Evolutionary conservation across 2,329 filamentous ascomycete species (phyloP).

Genomic region (Cucurbitaria berberidis): DNA sequence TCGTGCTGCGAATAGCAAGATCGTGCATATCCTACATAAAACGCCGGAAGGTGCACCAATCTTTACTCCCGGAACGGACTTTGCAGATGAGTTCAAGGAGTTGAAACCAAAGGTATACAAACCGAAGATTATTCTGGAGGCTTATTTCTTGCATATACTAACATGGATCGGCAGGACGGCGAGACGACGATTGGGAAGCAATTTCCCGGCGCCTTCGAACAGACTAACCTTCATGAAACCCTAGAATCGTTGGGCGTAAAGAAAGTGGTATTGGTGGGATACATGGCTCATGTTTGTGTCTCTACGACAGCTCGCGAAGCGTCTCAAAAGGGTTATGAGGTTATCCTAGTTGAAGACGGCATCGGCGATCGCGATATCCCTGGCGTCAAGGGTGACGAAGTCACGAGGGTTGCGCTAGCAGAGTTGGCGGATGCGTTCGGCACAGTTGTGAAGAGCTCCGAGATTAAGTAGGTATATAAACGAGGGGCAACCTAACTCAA

Average conservation of each 20-base stretch:
- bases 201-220: constrained; percentile 65
- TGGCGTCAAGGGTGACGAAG: constrained; percentile 61
- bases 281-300: constrained; percentile 72
- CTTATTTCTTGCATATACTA: background rate
- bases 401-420: constrained; percentile 57
- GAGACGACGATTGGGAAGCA: constrained; percentile 66
- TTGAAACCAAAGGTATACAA: constrained; percentile 54
- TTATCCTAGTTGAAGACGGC: constrained; percentile 65
- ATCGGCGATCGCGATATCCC: constrained; percentile 72
- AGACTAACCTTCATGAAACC: constrained; percentile 64
- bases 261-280: constrained; percentile 68
- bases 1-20: constrained; percentile 58
- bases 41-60: constrained; percentile 67
- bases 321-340: constrained; percentile 67
- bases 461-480: constrained; percentile 48
- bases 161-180: constrained; percentile 36
- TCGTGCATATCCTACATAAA: constrained; percentile 68
- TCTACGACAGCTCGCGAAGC: constrained; percentile 68
- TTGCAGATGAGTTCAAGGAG: constrained; percentile 68
- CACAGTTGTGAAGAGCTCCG: constrained; percentile 61
- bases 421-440: constrained; percentile 70
- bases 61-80: constrained; percentile 66
- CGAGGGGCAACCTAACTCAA: background rate
- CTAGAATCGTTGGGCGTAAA: constrained; percentile 59
- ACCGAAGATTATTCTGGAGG: background rate